A percentile compares a stretch with the other conserved stretches of the same genome.
Conservation (phyloP, 306 rosid genomes). For the Prunus padus region DNA sequence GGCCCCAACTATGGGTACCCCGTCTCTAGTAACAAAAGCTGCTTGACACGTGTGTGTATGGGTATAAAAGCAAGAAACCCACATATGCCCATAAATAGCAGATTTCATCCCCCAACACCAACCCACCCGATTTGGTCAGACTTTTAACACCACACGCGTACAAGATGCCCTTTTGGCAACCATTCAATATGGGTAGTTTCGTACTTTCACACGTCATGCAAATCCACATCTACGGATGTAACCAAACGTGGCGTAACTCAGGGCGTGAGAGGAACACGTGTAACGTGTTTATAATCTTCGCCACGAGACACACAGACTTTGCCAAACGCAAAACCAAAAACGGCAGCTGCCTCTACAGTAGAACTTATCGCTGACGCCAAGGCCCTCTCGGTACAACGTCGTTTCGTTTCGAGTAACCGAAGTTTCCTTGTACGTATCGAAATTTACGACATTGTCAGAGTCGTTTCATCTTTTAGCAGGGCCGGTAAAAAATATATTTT, state of each 20-base stretch:
- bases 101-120: neutral
- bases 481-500: too few species aligned
- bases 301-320: neutral
- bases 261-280: neutral
- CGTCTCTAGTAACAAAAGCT: too few species aligned
- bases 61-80: too few species aligned
- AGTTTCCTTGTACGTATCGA: slow-evolving; percentile 3
- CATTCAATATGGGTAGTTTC: neutral
- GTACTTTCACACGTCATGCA: neutral
- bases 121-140: neutral
- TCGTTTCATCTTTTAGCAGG: neutral
- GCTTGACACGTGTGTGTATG: too few species aligned
- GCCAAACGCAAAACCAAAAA: neutral
- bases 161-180: neutral
- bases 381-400: neutral
- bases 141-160: neutral
- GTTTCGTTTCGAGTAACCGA: neutral
- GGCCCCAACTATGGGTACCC: too few species aligned
- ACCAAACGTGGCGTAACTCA: neutral
- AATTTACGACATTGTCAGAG: neutral
- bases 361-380: neutral
- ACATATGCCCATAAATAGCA: too few species aligned
- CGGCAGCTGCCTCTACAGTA: neutral
- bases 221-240: neutral
- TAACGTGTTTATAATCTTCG: neutral